Base-by-base conservation (phyloP, 495 filamentous ascomycete genomes). In the Penicillium cataractarum region DNA sequence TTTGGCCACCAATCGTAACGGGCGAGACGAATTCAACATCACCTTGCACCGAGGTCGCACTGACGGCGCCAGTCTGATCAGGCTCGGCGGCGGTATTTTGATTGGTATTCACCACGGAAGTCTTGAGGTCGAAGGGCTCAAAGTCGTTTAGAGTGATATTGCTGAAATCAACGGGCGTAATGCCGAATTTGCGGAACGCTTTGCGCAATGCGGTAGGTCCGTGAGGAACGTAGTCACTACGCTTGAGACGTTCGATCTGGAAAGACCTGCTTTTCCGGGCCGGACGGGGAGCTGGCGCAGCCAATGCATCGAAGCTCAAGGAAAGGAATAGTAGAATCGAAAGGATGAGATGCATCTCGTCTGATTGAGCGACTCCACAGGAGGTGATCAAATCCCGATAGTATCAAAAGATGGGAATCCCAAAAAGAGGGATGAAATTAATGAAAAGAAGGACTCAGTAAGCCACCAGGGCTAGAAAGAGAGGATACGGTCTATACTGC, bases 1-100 rank as follows among this genome's bases (percentile, higher is more conserved):
- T 84, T 71, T 94, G 90, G 2, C 87, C 89, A 46, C 92, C 92
- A 67, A 96, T 86, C 6, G 68, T 80, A 33, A 93, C 87, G 0
- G 88, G 86, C 17, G 87, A 84, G 15, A 94, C 79, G 66, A 91
- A 96, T 56, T 91, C 86, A 22, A 83, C 78, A 57, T 89, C 89
- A 51, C 84, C 81, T 48, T 79, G 65, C 46, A 87, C 86, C 4
- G 89, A 88, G 13, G 79, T 83, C 8, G 88, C 86, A 26, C 79
- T 71, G 22, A 91, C 89, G 24, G 80, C 72, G 21, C 89, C 90
- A 19, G 78, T 65, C 66, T 80, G 61, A 62, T 78, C 75, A 1
- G 71, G 48, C 37, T 72, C 65, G 6, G 40, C 65, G 9, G 62
- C 61, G 27, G 65, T 57, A 32, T 40, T 52, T 10, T 55, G 27